A percentile compares a stretch with the other conserved stretches of the same genome.
Evolutionary conservation across 495 filamentous ascomycete genomes (phyloP).

Genomic region (Talaromyces proteolyticus): DNA sequence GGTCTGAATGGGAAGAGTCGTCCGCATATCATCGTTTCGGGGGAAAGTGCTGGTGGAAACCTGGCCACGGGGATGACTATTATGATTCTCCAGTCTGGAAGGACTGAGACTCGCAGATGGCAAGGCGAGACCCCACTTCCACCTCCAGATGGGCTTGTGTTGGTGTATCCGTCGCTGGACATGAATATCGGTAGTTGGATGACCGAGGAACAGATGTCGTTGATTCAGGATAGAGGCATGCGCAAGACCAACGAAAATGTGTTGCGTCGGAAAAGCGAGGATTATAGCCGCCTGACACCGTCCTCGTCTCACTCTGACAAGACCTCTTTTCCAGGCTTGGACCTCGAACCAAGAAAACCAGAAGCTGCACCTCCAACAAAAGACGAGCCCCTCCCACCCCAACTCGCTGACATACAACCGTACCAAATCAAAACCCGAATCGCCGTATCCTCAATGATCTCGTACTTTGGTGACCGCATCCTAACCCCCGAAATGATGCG

Average conservation of each 20-base stretch:
- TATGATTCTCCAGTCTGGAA: slow-evolving; percentile 77
- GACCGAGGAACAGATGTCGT: slow-evolving; percentile 92
- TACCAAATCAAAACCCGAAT: slow-evolving; percentile 77
- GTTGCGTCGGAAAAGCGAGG: slow-evolving; percentile 69
- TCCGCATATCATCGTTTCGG: slow-evolving; percentile 76
- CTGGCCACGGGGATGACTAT: slow-evolving; percentile 75
- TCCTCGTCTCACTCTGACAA: slow-evolving; percentile 49
- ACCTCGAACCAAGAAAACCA: slow-evolving; percentile 26
- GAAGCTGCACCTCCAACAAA: slow-evolving; percentile 17
- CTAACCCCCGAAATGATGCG: slow-evolving; percentile 98
- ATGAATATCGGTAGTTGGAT: slow-evolving; percentile 99
- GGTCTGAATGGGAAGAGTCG: slow-evolving; percentile 67
- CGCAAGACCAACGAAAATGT: slow-evolving; percentile 73
- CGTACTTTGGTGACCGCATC: slow-evolving; percentile 94
- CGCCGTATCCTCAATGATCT: slow-evolving; percentile 92
- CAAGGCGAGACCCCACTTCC: slow-evolving; percentile 59
- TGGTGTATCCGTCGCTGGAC: slow-evolving; percentile 86
- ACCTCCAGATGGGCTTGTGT: slow-evolving; percentile 70
- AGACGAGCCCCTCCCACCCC: slow-evolving; percentile 18
- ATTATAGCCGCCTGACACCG: slow-evolving; percentile 56
- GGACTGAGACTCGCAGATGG: slow-evolving; percentile 48
- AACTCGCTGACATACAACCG: slow-evolving; percentile 42
- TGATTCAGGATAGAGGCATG: slow-evolving; percentile 78
- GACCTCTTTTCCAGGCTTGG: slow-evolving; percentile 22
- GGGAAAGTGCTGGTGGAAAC: slow-evolving; percentile 91